Percentiles rank a stretch among this genome's conserved stretches.
These are phyloP conservation scores for Yamadazyma kitorensis DNA, from an alignment of 805 yeast species.

Conservation along the genomic window DNA sequence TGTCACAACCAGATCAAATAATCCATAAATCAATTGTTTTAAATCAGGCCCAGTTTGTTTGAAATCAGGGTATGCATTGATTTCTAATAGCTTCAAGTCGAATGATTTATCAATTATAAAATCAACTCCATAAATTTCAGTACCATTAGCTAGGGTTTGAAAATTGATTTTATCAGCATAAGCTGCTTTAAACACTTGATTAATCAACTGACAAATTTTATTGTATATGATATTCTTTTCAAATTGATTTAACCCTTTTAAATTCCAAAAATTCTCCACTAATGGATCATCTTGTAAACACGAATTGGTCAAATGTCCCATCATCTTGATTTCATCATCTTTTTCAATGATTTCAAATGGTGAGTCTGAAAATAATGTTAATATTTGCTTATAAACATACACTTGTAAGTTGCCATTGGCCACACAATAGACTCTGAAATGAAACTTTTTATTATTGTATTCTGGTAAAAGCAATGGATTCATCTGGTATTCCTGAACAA, in stretches of 20 bases:
- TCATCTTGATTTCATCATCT: constrained; percentile 41
- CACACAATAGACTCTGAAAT: constrained; percentile 80
- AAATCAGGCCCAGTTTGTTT: constrained; percentile 87
- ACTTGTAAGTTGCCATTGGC: constrained; percentile 74
- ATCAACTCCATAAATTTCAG: constrained; percentile 88
- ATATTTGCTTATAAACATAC: constrained; percentile 74
- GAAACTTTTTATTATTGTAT: constrained; percentile 76
- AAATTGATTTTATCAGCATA: constrained; percentile 82
- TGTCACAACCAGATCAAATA: constrained; percentile 58
- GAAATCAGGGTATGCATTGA: constrained; percentile 94
- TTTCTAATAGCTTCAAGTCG: constrained; percentile 68
- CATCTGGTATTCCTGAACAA: constrained; percentile 77
- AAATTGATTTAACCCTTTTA: constrained; percentile 39
- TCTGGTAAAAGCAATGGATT: constrained; percentile 64
- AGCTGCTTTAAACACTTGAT: constrained; percentile 81
- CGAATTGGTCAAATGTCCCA: constrained; percentile 89
- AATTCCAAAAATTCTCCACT: constrained; percentile 65
- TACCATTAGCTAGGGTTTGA: constrained; percentile 73
- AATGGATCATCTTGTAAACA: constrained; percentile 65
- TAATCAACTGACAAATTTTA: constrained; percentile 59
- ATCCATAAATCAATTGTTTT: constrained; percentile 59
- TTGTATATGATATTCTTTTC: constrained; percentile 43
- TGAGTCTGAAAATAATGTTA: constrained; percentile 72
- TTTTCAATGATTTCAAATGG: constrained; percentile 24
- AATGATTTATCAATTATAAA: constrained; percentile 63